A percentile compares a stretch with the other conserved stretches of the same genome.
These are phyloP conservation scores for Ambrosia hybrid DNA, from an alignment of 140 eudicot genomes.

Conservation along the genomic window DNA sequence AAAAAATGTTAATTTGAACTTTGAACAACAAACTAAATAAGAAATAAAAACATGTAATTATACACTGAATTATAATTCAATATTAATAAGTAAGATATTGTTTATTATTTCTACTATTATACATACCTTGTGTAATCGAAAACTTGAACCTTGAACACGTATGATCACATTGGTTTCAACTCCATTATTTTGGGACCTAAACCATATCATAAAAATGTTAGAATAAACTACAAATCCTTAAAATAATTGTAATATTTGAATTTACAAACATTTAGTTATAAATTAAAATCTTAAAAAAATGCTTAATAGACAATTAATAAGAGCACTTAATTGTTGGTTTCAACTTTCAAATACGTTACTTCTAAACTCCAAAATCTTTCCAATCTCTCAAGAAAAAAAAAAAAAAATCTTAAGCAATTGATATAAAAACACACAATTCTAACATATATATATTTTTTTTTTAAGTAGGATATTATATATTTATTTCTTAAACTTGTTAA, in stretches of 20 bases:
- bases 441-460: background rate
- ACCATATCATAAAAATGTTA: slow-evolving; percentile 3
- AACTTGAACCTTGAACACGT: slow-evolving; percentile 51
- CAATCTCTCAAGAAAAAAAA: background rate
- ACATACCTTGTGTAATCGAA: slow-evolving; percentile 73
- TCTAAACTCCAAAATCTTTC: background rate
- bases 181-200: slow-evolving; percentile 35
- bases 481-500: too few species aligned
- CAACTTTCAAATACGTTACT: background rate
- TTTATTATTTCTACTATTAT: background rate
- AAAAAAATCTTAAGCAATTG: background rate
- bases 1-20: too few species aligned
- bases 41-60: too few species aligned
- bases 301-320: background rate
- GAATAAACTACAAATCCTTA: background rate
- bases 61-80: too few species aligned
- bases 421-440: background rate
- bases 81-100: too few species aligned
- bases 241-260: background rate
- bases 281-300: background rate
- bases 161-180: slow-evolving; percentile 60
- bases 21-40: too few species aligned
- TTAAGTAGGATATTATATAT: too few species aligned
- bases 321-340: background rate
- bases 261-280: background rate